Base-by-base conservation (phyloP, 768 basidiomycete species). In the Lactarius indigo region DNA sequence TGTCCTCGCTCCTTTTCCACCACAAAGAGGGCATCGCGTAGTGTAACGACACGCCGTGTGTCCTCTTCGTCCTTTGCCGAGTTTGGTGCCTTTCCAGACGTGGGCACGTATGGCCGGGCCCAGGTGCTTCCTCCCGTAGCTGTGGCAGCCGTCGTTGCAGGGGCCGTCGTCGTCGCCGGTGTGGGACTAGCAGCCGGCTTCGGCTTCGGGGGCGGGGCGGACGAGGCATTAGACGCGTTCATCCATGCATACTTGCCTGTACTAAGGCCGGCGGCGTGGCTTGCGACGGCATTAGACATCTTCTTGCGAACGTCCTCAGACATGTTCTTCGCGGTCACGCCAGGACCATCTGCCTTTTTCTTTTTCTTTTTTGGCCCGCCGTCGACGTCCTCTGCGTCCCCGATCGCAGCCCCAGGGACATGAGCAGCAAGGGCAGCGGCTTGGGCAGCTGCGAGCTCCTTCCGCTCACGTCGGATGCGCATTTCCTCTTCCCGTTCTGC, bases 231-330 rank as follows among this genome's bases (percentile, higher is more conserved):
- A 2, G 86, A 84, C 6, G 89, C 84, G 18, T 79, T 92, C 91
- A 95, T 92, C 94, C 94, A 96, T 18, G 90, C 82, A 72, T 94
- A 96, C 76, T 88, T 89, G 26, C 89, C 87, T 60, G 76, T 76
- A 1, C 87, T 86, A 26, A 92, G 74, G 0, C 94, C 94, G n/a
- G 92, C 91, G 6, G 92, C 92, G 74, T 92, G 92, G 70, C 87
- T 89, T 28, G 94, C 94, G 7, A 91, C 90, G 28, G 90, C 90
- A 75, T 96, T 94, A 39, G 89, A 90, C 87, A 95, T 87, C 75
- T 92, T 94, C 82, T 96, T 96, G 70, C 88, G 81, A 72, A 93
- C 90, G 71, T 95, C 94, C 76, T 94, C 94, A 6, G 88, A 89
- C 91, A 96, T 92, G 73, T 94, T 94, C 64, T 90, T 80, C 63